Evolutionary conservation across 116 monocot species (phyloP).

Genomic region (Papilionanthe hybrid): DNA sequence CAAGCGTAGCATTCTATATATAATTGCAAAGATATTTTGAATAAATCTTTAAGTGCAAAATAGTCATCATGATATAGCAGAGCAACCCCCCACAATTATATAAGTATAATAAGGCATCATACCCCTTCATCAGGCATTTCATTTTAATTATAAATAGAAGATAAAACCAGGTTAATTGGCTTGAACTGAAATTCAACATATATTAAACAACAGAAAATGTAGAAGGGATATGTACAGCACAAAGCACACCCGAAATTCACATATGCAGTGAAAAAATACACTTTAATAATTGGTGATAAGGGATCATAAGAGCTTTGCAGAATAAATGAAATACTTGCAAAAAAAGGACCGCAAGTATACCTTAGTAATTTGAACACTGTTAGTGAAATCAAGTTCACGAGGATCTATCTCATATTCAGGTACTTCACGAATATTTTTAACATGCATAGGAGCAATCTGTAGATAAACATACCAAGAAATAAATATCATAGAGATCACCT

Average conservation of each 20-base stretch:
- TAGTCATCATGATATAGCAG: neutral
- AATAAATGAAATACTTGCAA: neutral
- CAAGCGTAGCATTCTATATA: neutral
- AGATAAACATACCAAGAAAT: neutral
- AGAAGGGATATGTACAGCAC: neutral
- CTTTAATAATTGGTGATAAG: neutral
- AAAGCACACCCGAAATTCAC: neutral
- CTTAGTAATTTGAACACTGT: constrained; percentile 76
- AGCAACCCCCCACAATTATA: neutral
- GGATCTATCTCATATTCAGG: constrained; percentile 93
- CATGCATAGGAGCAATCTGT: constrained; percentile 60
- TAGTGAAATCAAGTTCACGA: constrained; percentile 78
- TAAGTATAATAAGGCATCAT: neutral
- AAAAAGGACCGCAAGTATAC: constrained; percentile 24
- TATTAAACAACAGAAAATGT: neutral
- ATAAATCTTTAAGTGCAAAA: neutral
- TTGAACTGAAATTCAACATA: neutral
- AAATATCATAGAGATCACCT: constrained; percentile 5
- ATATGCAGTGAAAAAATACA: neutral
- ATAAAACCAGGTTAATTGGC: neutral
- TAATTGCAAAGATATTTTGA: neutral
- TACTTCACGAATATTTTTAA: constrained; percentile 65
- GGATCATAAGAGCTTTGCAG: neutral
- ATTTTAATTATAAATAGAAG: neutral
- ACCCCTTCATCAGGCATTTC: neutral